phyloP scores from a whole-genome alignment of 129 eudicot species.

The Tanacetum coccineum region DNA sequence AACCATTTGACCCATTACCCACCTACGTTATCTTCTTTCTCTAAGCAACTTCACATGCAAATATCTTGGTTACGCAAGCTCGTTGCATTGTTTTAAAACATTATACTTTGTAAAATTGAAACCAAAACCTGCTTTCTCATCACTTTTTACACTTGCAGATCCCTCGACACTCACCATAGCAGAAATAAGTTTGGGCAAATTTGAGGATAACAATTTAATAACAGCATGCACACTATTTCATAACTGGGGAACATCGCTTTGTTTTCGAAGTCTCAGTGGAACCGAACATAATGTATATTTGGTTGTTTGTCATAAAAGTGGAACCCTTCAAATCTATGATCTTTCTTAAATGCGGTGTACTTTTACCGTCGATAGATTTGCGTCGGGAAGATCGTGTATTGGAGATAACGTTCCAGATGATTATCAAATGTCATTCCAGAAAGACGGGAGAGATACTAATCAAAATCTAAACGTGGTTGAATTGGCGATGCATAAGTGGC shows the following conservation, averaged over 20 bases:
- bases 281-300: conserved; percentile 88
- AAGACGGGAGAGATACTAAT: conserved; percentile 42
- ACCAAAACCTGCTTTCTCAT: not conserved
- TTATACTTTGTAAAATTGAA: not conserved
- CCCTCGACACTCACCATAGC: conserved; percentile 70
- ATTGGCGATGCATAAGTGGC: conserved; percentile 91
- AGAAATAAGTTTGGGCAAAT: conserved; percentile 46
- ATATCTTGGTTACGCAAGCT: too few species aligned
- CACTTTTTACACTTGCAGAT: conserved; percentile 40
- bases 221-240: conserved; percentile 83
- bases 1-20: too few species aligned
- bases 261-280: conserved; percentile 81
- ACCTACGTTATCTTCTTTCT: too few species aligned
- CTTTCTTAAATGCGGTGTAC: conserved; percentile 73
- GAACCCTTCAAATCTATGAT: conserved; percentile 72
- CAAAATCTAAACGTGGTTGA: conserved; percentile 68
- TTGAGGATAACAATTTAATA: conserved; percentile 55
- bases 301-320: conserved; percentile 70
- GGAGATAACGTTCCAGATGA: conserved; percentile 43
- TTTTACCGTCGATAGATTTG: conserved; percentile 66
- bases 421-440: conserved; percentile 29
- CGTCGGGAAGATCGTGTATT: conserved; percentile 65
- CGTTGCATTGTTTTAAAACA: too few species aligned
- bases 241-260: conserved; percentile 88
- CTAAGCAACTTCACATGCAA: too few species aligned